These are phyloP conservation scores for Westerdykella ornata DNA, from an alignment of 2,329 filamentous ascomycete species.

Conservation along the genomic window DNA sequence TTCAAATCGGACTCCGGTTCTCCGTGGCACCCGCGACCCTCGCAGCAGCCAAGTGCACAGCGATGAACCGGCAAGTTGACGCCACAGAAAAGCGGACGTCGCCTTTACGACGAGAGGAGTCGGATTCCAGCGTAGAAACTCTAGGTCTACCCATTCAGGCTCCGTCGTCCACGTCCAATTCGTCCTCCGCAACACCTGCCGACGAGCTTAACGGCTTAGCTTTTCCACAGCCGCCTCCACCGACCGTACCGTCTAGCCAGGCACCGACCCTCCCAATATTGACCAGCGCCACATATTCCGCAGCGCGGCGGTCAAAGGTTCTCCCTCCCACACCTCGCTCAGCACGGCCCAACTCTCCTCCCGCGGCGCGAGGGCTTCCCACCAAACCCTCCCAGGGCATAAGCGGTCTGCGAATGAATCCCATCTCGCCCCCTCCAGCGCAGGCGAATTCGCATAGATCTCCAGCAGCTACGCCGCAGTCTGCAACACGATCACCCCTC, in stretches of 20 bases:
- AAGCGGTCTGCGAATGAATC: slow-evolving; percentile 34
- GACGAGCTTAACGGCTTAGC: slow-evolving; percentile 10
- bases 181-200: slow-evolving; percentile 1
- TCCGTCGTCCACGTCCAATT: slow-evolving; percentile 12
- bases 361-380: slow-evolving; percentile 4
- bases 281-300: slow-evolving; percentile 27
- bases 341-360: slow-evolving; percentile 7
- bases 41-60: slow-evolving; percentile 26
- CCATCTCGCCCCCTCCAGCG: slow-evolving; percentile 21
- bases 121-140: slow-evolving; percentile 21
- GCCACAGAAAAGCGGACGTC: slow-evolving; percentile 9
- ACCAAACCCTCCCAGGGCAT: slow-evolving; percentile 9
- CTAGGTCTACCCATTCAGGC: slow-evolving; percentile 29
- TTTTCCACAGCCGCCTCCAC: slow-evolving; percentile 16
- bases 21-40: slow-evolving; percentile 44
- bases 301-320: slow-evolving; percentile 30
- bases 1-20: slow-evolving; percentile 64
- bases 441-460: neutral
- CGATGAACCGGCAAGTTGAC: slow-evolving; percentile 13
- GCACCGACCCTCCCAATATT: slow-evolving; percentile 13
- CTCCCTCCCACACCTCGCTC: slow-evolving; percentile 26
- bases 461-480: neutral
- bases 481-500: slow-evolving; percentile 9
- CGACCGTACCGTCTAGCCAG: slow-evolving; percentile 14
- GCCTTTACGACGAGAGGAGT: slow-evolving; percentile 19